Conservation (phyloP, 371 early-diverging fungal genomes). For the Smittium mucronatum region DNA sequence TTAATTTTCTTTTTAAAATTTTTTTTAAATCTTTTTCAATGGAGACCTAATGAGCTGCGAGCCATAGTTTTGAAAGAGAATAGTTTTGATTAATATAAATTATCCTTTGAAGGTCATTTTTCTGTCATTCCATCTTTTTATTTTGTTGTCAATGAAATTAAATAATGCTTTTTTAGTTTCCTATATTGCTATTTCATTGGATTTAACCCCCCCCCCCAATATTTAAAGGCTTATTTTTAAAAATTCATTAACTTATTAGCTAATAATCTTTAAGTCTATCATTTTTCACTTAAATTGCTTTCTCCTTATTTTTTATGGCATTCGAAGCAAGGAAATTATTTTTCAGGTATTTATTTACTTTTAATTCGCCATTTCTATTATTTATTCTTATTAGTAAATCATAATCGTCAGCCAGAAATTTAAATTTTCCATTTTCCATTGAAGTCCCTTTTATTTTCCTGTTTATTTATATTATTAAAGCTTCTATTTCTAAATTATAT, state of each 20-base stretch:
- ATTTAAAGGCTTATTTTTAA: not conserved
- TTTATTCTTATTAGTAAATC: not conserved
- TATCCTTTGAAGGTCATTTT: slow-evolving; percentile 4
- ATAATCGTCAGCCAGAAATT: not conserved
- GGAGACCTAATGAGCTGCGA: not conserved
- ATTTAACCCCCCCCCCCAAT: not conserved
- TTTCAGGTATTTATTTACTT: not conserved
- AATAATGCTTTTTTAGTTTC: not conserved
- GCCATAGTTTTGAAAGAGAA: slow-evolving; percentile 10
- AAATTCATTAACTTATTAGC: not conserved
- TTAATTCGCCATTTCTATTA: not conserved
- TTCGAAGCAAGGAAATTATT: not conserved
- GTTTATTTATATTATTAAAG: not conserved
- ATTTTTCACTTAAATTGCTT: not conserved
- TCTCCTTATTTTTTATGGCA: not conserved
- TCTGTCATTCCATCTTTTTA: not conserved
- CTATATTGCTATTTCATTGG: too few species aligned
- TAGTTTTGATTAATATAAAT: not conserved
- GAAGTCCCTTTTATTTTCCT: not conserved
- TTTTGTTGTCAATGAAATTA: not conserved
- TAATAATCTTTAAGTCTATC: not conserved
- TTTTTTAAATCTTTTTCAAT: not conserved
- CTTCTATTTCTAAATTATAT: not conserved
- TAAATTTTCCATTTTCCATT: not conserved
- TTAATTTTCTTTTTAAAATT: not conserved